Evolutionary conservation across 73 alveolate genomes (phyloP).

Genomic region (Paramecium octaurelia): DNA sequence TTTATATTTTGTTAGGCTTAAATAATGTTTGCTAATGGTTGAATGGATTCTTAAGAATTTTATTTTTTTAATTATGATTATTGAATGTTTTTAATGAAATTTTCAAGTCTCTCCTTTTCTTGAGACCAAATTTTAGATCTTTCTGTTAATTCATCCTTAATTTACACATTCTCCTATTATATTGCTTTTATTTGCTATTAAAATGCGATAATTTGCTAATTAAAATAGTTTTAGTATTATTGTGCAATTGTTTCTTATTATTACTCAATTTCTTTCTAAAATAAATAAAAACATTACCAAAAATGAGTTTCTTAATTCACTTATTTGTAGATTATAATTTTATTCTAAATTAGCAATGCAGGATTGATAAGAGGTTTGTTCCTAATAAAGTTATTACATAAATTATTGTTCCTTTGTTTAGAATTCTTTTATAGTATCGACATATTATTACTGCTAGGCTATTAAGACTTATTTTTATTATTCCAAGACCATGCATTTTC

Average conservation of each 20-base stretch:
- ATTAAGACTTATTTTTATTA: slow-evolving; percentile 17
- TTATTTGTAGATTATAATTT: slow-evolving; percentile 9
- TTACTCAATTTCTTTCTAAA: background rate
- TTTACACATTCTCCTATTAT: background rate
- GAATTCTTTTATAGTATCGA: background rate
- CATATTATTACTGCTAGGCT: background rate
- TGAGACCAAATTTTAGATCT: slow-evolving; percentile 28
- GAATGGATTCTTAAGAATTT: background rate
- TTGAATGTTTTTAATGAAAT: background rate
- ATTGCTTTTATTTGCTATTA: background rate
- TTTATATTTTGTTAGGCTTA: background rate
- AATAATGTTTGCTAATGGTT: background rate
- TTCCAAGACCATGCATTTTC: slow-evolving; percentile 31
- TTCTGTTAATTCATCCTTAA: slow-evolving; percentile 18
- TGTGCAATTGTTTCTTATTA: background rate
- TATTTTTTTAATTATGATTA: background rate
- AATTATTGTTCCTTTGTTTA: background rate
- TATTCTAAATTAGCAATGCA: background rate
- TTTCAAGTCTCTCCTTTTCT: slow-evolving; percentile 17
- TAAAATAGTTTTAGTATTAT: background rate
- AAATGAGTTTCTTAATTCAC: background rate
- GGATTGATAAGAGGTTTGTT: background rate
- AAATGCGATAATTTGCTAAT: background rate
- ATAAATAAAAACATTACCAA: background rate
- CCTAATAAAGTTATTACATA: background rate